Base-by-base conservation (phyloP, 176 grass and related monocot species). In the Eleusine indica region DNA sequence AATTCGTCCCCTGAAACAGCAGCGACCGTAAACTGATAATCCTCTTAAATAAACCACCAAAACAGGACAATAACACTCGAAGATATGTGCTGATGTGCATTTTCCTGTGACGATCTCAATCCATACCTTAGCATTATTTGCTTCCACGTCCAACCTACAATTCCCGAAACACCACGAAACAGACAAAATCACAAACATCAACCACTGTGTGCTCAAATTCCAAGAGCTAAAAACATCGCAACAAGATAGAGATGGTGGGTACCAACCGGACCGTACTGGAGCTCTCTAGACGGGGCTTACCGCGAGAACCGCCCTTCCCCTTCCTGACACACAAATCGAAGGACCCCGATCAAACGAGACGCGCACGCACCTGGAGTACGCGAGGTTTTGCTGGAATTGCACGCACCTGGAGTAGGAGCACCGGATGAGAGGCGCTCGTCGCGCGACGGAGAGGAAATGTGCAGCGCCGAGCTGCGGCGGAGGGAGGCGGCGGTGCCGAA, bases 391-490 rank as follows among this genome's bases (percentile, higher is more conserved):
- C 38, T 18, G 38, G n/a, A 29, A 56, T 3, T 21, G 32, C 11
- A 56, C 48, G 57, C 41, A 60, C 80, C 80, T 71, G 73, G 80
- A 83, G 54, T 60, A 44, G 66, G 21, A 65, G 66, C 66, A 78
- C 43, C 66, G n/a, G 54, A 25, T 29, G 46, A 44, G 54, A 17
- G 37, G 15, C 19, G 52, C 7, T 3, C 52, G 44, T 1, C 42
- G 51, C 30, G 79, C 47, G 32, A 22, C 63, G 73, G 22, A 1
- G 54, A 71, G 43, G 41, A 64, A 43, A 60, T 38, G 71, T 10
- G 30, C 21, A 16, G 5, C 70, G 38, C 18, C 60, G 57, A 4
- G 53, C 53, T 17, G 61, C 39, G 25, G 14, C 17, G 0, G 65
- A 32, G 2, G 19, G 79, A 75, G 29, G 71, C 28, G 4, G 9